phyloP scores from a whole-genome alignment of 2,329 filamentous ascomycete genomes.

The Calonectria hawksworthii region DNA sequence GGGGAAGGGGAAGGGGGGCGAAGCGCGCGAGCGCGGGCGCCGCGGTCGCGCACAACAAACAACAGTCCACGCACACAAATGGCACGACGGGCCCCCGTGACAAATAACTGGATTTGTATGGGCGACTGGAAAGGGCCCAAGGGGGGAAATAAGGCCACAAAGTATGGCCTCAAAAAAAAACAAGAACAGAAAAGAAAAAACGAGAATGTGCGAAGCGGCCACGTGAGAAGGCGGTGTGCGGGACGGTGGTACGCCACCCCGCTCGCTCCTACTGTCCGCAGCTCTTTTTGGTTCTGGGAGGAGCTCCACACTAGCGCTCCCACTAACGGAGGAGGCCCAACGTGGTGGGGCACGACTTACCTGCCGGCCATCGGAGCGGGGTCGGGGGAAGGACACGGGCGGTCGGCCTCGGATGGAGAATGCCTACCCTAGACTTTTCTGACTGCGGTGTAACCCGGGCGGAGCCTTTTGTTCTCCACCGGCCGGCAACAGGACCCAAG shows the following conservation, averaged over 20 bases:
- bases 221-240: constrained; percentile 26
- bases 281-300: not conserved
- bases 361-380: constrained; percentile 43
- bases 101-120: not conserved
- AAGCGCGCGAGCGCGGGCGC: not conserved
- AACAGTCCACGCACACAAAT: not conserved
- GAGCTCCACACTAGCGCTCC: not conserved
- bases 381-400: constrained; percentile 10
- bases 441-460: constrained; percentile 2
- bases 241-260: constrained; percentile 21
- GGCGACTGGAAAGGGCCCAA: not conserved
- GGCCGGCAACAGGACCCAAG: not conserved
- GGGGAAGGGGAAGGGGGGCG: not conserved
- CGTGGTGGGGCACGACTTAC: constrained; percentile 19
- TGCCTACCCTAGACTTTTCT: not conserved
- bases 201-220: not conserved
- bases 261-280: constrained; percentile 9
- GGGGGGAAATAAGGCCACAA: not conserved
- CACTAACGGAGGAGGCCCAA: not conserved
- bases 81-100: not conserved
- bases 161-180: constrained; percentile 1
- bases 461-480: constrained; percentile 10
- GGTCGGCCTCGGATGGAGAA: constrained; percentile 14
- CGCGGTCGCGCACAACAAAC: not conserved
- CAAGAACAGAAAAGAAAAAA: not conserved